phyloP scores from a whole-genome alignment of 1,284 basidiomycete genomes.

The Jaminaea rosea region DNA sequence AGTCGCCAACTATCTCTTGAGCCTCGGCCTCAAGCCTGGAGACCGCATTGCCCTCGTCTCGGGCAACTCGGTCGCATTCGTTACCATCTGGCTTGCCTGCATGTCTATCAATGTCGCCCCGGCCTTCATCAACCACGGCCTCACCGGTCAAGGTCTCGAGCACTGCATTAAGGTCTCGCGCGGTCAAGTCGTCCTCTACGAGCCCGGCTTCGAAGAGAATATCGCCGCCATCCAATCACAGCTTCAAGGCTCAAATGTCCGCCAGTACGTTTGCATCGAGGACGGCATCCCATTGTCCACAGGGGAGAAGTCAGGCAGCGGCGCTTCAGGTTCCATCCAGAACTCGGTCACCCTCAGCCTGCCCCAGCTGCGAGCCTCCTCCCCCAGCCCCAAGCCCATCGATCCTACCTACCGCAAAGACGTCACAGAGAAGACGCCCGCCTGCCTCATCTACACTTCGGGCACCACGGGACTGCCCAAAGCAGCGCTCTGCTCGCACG shows the following conservation, averaged over 20 bases:
- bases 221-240: slow-evolving; percentile 27
- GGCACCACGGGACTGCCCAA: slow-evolving; percentile 46
- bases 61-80: slow-evolving; percentile 34
- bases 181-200: slow-evolving; percentile 40
- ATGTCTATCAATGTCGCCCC: slow-evolving; percentile 39
- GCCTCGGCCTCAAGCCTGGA: slow-evolving; percentile 25
- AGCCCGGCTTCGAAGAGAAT: slow-evolving; percentile 31
- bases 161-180: slow-evolving; percentile 43
- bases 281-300: slow-evolving; percentile 22
- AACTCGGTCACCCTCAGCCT: slow-evolving; percentile 24
- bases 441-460: slow-evolving; percentile 35
- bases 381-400: slow-evolving; percentile 15
- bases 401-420: slow-evolving; percentile 20
- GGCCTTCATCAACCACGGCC: slow-evolving; percentile 47
- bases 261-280: slow-evolving; percentile 32
- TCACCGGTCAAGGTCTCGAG: slow-evolving; percentile 35
- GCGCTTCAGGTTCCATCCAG: slow-evolving; percentile 10
- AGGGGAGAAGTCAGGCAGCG: slow-evolving; percentile 10
- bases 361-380: slow-evolving; percentile 16
- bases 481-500: slow-evolving; percentile 45
- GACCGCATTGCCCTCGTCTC: slow-evolving; percentile 38
- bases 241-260: slow-evolving; percentile 11
- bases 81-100: slow-evolving; percentile 35
- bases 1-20: slow-evolving; percentile 33
- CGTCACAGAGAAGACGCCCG: slow-evolving; percentile 19